Conservation (phyloP, 495 filamentous ascomycete genomes). For the Gamarada debralockiae region DNA sequence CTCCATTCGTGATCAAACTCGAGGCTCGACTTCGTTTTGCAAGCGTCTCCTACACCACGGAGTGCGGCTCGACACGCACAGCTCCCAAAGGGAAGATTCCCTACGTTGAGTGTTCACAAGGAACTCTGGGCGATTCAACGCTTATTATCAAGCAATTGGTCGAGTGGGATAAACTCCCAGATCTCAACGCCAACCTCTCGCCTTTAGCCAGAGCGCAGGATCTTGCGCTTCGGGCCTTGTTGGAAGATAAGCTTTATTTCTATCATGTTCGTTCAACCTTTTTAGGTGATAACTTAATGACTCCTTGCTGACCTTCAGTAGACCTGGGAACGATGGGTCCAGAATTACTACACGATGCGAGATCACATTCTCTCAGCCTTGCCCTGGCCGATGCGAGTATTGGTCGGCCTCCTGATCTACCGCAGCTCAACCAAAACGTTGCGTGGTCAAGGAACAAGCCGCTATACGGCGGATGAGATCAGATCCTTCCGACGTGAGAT, state of each 20-base stretch:
- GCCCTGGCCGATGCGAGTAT: slow-evolving; percentile 45
- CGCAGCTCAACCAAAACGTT: slow-evolving; percentile 37
- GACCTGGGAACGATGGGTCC: slow-evolving; percentile 47
- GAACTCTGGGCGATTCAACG: slow-evolving; percentile 40
- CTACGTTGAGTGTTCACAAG: slow-evolving; percentile 36
- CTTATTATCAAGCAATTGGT: slow-evolving; percentile 48
- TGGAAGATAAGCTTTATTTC: slow-evolving; percentile 62
- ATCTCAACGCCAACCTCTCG: slow-evolving; percentile 42
- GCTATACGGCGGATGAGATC: slow-evolving; percentile 47
- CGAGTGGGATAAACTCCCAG: slow-evolving; percentile 34
- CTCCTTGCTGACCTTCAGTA: slow-evolving; percentile 13
- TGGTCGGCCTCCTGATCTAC: slow-evolving; percentile 51
- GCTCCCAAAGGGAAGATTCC: slow-evolving; percentile 59
- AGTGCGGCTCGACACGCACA: slow-evolving; percentile 35
- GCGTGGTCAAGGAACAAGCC: slow-evolving; percentile 52
- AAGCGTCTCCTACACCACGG: slow-evolving; percentile 40
- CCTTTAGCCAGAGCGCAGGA: slow-evolving; percentile 40
- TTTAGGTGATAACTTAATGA: too few species aligned
- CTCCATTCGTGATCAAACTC: slow-evolving; percentile 62
- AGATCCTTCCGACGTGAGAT: slow-evolving; percentile 38
- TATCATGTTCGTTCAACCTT: slow-evolving; percentile 44
- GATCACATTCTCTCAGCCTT: slow-evolving; percentile 41
- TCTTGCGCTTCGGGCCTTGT: slow-evolving; percentile 44
- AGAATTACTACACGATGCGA: slow-evolving; percentile 62
- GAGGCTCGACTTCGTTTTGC: slow-evolving; percentile 58